These are phyloP conservation scores for Paramecium biaurelia DNA, from an alignment of 73 alveolate genomes.

Conservation along the genomic window DNA sequence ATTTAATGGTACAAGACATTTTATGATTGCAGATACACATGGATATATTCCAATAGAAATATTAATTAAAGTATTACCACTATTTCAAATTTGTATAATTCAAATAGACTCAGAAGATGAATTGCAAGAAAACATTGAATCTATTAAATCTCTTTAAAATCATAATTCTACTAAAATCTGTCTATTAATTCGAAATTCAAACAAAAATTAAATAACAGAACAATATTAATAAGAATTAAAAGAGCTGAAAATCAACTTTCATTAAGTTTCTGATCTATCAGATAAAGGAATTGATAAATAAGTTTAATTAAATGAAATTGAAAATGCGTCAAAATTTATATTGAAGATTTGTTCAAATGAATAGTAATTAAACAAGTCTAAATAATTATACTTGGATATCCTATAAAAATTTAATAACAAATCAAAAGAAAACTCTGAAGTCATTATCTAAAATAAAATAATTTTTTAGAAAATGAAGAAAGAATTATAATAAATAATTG, in stretches of 20 bases:
- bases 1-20: not conserved
- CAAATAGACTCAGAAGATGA: not conserved
- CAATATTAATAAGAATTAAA: not conserved
- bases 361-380: not conserved
- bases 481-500: not conserved
- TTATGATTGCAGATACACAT: not conserved
- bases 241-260: not conserved
- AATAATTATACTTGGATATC: not conserved
- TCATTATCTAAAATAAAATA: not conserved
- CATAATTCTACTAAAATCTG: not conserved
- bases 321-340: not conserved
- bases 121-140: not conserved
- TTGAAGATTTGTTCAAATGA: not conserved
- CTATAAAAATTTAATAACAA: not conserved
- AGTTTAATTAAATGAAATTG: not conserved
- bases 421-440: not conserved
- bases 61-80: not conserved
- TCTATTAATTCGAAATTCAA: not conserved
- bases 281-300: not conserved
- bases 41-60: not conserved
- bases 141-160: not conserved
- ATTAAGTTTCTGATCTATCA: not conserved
- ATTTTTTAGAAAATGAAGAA: not conserved
- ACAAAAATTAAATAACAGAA: not conserved
- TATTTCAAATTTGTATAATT: not conserved